Evolutionary conservation across 306 rosid species (phyloP).

Genomic region (Echinosophora koreensis): DNA sequence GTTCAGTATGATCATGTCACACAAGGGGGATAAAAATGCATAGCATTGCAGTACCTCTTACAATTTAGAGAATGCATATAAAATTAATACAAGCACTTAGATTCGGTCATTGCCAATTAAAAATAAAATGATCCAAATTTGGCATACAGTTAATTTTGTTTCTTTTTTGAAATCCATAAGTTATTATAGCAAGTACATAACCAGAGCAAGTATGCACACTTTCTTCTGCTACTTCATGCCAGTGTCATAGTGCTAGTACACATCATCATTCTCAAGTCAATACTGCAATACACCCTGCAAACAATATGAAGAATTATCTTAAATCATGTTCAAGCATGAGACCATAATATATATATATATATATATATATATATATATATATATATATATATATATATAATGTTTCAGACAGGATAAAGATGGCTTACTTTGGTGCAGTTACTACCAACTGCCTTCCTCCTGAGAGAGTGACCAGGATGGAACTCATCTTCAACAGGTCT

Average conservation of each 20-base stretch:
- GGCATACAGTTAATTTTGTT: constrained; percentile 40
- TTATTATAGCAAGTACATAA: constrained; percentile 43
- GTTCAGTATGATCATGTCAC: background rate
- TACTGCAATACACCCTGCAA: constrained; percentile 60
- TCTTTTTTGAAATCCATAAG: constrained; percentile 32
- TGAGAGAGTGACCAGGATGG: constrained; percentile 59
- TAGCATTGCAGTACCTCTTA: background rate
- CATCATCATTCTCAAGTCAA: constrained; percentile 47
- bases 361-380: too few species aligned
- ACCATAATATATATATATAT: background rate
- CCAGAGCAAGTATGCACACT: constrained; percentile 38
- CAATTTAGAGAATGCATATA: constrained; percentile 30
- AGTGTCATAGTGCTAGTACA: constrained; percentile 23
- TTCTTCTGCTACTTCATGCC: constrained; percentile 46
- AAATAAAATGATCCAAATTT: constrained; percentile 45
- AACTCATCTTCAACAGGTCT: constrained; percentile 64
- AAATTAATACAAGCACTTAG: constrained; percentile 43
- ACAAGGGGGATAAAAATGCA: constrained; percentile 18
- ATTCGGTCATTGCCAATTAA: constrained; percentile 38
- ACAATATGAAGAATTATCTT: constrained; percentile 19
- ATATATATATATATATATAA: background rate
- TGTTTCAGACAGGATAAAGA: constrained; percentile 34
- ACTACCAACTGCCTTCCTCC: constrained; percentile 64
- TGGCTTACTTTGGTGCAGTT: constrained; percentile 70
- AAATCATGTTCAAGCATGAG: background rate